A percentile compares a stretch with the other conserved stretches of the same genome.
phyloP scores from a whole-genome alignment of 73 alveolate species.

The Tetrahymena borealis region DNA sequence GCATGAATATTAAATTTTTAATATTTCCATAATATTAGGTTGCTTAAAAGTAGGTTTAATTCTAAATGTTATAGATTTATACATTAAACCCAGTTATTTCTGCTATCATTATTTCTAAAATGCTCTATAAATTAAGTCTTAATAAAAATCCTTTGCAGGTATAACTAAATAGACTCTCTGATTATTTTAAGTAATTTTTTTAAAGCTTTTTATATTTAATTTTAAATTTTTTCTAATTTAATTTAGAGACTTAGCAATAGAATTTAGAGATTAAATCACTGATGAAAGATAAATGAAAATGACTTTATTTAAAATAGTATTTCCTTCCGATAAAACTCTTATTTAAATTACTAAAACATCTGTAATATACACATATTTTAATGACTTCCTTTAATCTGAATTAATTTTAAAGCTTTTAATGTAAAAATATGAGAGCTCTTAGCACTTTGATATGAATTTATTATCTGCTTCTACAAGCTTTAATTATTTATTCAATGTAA shows the following conservation, averaged over 20 bases:
- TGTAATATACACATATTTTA: not conserved
- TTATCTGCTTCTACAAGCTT: not conserved
- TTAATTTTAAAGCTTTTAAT: not conserved
- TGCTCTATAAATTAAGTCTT: not conserved
- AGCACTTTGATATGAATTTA: not conserved
- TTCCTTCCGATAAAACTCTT: not conserved
- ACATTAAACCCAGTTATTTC: not conserved
- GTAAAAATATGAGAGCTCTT: not conserved
- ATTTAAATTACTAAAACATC: not conserved
- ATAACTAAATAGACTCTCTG: not conserved
- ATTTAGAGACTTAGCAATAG: not conserved
- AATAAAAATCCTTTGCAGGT: not conserved
- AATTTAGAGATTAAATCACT: not conserved
- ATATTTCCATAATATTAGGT: not conserved
- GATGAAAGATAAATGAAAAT: not conserved
- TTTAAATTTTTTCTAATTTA: not conserved
- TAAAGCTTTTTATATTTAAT: not conserved
- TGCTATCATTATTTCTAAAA: not conserved
- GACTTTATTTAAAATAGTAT: not conserved
- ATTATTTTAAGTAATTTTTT: not conserved
- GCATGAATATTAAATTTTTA: not conserved
- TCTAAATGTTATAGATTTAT: not conserved
- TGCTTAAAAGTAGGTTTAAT: not conserved
- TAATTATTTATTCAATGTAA: not conserved
- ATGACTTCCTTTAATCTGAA: not conserved